Evolutionary conservation across 148 eudicot genomes (phyloP), one percentile per base, ranked within the genome.

Genomic region (Nyssa sinensis): DNA sequence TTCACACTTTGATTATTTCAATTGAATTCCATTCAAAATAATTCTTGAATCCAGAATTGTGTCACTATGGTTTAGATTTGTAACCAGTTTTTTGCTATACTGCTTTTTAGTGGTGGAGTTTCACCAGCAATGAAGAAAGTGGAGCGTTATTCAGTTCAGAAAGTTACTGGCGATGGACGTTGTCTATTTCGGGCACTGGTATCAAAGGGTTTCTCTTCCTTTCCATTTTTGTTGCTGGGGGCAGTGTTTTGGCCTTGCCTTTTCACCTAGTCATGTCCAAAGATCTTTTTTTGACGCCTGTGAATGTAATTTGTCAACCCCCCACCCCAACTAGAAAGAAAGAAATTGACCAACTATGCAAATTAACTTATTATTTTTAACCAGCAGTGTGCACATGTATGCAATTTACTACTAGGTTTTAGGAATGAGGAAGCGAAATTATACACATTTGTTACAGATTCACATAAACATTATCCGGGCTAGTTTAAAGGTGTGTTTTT

Each of bases 131-230:
- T 83, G 81, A 90, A 86, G 83, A 92, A 88, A 75, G 79, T 84
- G 68, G 93, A 94, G 83, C 87, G 75, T 64, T 92, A 85, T 82
- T 74, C 93, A 28, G 88, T 94, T 37, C 88, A 81, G 77, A 94
- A 76, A 83, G 87, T 94, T 30, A 82, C 96, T 28, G 97, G 98
- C 62, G 98, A 94, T 86, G 98, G 98, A 29, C 93, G 98, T 19
- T 94, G 98, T 83, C 80, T 94, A 84, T 94, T 94, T 80, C 98
- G 98, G 27, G 98, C 98, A 68, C 84, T 94, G 88, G 98, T 94
- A 77, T 63, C 73, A n/a, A 3, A n/a, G 13, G 14, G 62, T 59
- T 55, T 72, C 59, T 74, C 41, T 75, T 31, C 30, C 41, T 59
- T 32, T 60, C 13, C 7, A 37, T 34, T 24, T n/a, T 23, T 31